phyloP scores from a whole-genome alignment of 2,329 filamentous ascomycete genomes.

The Clonostachys chloroleuca region DNA sequence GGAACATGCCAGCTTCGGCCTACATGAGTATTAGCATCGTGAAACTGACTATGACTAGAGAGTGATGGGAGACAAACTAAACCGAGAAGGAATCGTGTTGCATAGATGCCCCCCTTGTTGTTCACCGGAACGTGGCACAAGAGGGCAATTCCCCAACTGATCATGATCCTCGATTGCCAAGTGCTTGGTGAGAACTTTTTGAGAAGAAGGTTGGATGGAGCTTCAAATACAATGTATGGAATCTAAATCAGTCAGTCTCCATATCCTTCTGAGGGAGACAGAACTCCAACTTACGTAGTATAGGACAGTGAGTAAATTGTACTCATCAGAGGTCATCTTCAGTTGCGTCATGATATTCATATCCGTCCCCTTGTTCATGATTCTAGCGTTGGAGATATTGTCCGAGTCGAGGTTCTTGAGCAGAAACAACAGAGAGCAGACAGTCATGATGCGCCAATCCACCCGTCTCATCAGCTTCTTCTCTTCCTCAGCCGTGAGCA shows the following conservation, averaged over 20 bases:
- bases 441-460: conserved; percentile 14
- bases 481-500: conserved; percentile 14
- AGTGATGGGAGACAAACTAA: neutral
- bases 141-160: conserved; percentile 28
- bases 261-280: neutral
- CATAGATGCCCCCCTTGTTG: conserved; percentile 29
- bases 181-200: conserved; percentile 29
- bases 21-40: conserved; percentile 1
- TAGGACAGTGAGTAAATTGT: conserved; percentile 27
- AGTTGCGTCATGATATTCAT: conserved; percentile 35
- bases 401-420: conserved; percentile 32
- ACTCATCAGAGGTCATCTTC: conserved; percentile 29
- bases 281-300: conserved; percentile 25
- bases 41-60: neutral
- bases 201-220: conserved; percentile 31
- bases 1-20: conserved; percentile 33
- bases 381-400: conserved; percentile 35
- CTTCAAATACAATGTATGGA: conserved; percentile 30
- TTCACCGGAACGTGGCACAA: conserved; percentile 25
- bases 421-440: conserved; percentile 31
- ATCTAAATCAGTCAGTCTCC: conserved; percentile 13
- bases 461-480: conserved; percentile 13
- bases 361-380: conserved; percentile 33
- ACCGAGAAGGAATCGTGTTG: conserved; percentile 28
- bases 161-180: conserved; percentile 35